Percentiles rank a stretch among this genome's conserved stretches.
Evolutionary conservation across 768 basidiomycete genomes (phyloP).

Genomic region (Hortiboletus campestris): DNA sequence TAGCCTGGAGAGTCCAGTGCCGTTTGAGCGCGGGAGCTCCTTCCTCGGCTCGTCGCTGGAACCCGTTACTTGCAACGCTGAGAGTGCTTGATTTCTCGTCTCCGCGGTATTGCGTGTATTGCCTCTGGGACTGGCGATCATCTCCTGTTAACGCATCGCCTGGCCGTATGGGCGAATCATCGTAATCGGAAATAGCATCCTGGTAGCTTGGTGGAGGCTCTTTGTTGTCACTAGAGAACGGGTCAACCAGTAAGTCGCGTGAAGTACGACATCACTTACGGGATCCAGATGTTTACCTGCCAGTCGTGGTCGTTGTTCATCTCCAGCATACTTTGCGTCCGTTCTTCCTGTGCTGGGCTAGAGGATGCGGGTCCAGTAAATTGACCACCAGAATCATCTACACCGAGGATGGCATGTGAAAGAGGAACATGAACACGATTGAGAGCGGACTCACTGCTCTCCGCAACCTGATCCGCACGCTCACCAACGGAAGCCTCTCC

Average conservation of each 20-base stretch:
- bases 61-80: not conserved
- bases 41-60: not conserved
- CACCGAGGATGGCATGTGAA: not conserved
- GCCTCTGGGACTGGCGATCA: not conserved
- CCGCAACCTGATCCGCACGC: not conserved
- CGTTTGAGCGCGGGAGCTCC: not conserved
- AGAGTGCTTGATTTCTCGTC: not conserved
- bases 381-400: not conserved
- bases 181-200: not conserved
- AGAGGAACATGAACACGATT: not conserved
- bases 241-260: not conserved
- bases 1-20: not conserved
- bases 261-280: slow-evolving; percentile 1
- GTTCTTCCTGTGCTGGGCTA: not conserved
- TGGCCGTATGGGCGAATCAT: not conserved
- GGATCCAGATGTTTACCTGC: not conserved
- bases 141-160: not conserved
- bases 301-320: not conserved
- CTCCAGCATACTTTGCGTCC: not conserved
- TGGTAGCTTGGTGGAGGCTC: slow-evolving; percentile 18
- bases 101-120: not conserved
- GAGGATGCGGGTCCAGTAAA: not conserved
- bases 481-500: not conserved
- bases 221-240: not conserved
- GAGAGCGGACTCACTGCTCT: slow-evolving; percentile 1